A percentile compares a stretch with the other conserved stretches of the same genome.
Evolutionary conservation across 2,329 filamentous ascomycete species (phyloP).

Genomic region (Colletotrichum sp.): DNA sequence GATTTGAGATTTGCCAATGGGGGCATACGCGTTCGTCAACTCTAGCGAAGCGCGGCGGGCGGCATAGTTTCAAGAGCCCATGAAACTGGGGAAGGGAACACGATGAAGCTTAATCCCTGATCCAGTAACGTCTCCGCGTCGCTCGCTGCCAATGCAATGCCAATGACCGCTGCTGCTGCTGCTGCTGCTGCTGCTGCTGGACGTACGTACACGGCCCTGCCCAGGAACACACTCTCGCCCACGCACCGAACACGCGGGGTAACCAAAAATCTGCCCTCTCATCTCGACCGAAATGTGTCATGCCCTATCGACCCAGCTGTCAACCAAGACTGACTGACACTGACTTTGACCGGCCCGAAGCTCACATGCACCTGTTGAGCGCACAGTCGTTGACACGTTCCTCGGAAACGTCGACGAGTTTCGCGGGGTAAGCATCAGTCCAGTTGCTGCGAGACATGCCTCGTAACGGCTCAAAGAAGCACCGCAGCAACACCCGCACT

Average conservation of each 20-base stretch:
- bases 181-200: neutral
- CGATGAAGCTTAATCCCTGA: neutral
- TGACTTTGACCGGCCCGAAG: neutral
- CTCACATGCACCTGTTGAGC: neutral
- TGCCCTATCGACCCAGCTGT: neutral
- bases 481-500: neutral
- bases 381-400: neutral
- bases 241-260: constrained; percentile 14
- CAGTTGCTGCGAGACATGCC: neutral
- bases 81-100: neutral
- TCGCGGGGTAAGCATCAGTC: neutral
- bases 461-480: neutral
- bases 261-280: neutral
- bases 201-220: neutral
- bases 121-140: neutral
- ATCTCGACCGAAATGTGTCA: neutral
- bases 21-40: neutral
- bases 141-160: neutral
- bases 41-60: neutral
- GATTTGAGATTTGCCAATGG: constrained; percentile 2
- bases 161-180: neutral
- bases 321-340: neutral
- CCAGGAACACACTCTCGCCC: neutral
- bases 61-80: constrained; percentile 1
- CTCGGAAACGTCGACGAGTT: neutral